Evolutionary conservation across 1,139 yeast species (phyloP), one percentile per base, ranked within the genome.

Genomic region (Candida glucosophila): DNA sequence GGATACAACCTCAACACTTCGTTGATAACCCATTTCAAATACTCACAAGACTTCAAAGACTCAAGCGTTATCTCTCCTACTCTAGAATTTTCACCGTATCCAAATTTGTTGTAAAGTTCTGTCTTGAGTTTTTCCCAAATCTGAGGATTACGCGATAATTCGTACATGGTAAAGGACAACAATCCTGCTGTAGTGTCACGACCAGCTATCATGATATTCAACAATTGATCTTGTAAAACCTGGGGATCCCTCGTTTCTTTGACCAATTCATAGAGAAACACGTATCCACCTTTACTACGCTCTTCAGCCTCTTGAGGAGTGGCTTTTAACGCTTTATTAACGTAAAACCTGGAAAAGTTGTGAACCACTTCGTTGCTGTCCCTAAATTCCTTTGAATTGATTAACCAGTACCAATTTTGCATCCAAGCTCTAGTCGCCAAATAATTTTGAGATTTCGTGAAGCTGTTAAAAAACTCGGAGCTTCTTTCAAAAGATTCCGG

Each of bases 151-250:
- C 67, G 48, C 2, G 69, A 62, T 27, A 69, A 51, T 37, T 66
- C 67, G 34, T 49, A 65, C 27, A 69, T 51, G 9, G 55, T 39
- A 44, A 65, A 70, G 5, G 71, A 60, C 29, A 71, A 57, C 23
- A 68, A 49, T 3, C 70, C 67, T 2, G 77, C 77, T 12, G 77
- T 71, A 23, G 77, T 71, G 41, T 70, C 76, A 40, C 77, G 55
- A 13, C 74, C 76, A 14, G 76, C 76, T 14, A 69, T 49, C 32
- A 70, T 46, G 33, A 71, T 63, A 36, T 67, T 67, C 37, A 70
- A 49, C 19, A 66, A 54, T 42, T 70, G 74, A 39, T 68, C 73
- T 25, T 72, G 57, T 35, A 70, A 56, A 9, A 59, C 52, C 18
- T 38, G 46, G 6, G 68, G 70, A 40, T 70, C 64, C 29, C 62